Conservation (phyloP, 805 yeast genomes). For the Candida corydali region DNA sequence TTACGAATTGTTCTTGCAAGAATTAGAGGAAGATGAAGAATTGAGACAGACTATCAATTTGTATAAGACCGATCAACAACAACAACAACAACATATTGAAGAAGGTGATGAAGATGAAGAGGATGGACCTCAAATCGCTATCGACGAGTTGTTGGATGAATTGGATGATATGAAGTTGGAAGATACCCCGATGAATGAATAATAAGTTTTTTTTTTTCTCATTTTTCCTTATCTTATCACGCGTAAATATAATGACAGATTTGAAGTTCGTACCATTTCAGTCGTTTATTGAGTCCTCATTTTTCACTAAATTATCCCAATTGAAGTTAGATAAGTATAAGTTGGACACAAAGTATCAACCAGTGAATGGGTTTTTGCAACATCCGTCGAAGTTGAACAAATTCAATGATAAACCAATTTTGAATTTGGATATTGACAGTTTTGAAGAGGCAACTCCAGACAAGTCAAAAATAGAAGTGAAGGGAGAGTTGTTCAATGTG, state of each 20-base stretch:
- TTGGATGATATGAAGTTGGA: constrained; percentile 89
- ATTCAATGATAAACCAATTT: constrained; percentile 30
- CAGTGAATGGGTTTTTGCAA: constrained; percentile 41
- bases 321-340: constrained; percentile 71
- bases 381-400: constrained; percentile 31
- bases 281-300: constrained; percentile 82
- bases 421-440: constrained; percentile 32
- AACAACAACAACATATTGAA: constrained; percentile 13
- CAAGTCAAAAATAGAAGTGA: constrained; percentile 15
- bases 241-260: constrained; percentile 2
- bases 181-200: constrained; percentile 31
- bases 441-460: constrained; percentile 16
- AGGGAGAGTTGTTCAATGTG: constrained; percentile 48
- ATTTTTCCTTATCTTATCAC: neutral
- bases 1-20: constrained; percentile 93
- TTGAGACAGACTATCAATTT: constrained; percentile 85
- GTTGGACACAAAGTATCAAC: constrained; percentile 47
- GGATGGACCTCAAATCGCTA: constrained; percentile 82
- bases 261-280: constrained; percentile 40
- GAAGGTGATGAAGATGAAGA: constrained; percentile 51
- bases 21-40: constrained; percentile 94
- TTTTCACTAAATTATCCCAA: constrained; percentile 71
- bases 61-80: constrained; percentile 58
- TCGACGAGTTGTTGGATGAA: constrained; percentile 92
- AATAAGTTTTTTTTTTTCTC: neutral